Base-by-base conservation (phyloP, 768 basidiomycete genomes). In the Dentipellis sp. region DNA sequence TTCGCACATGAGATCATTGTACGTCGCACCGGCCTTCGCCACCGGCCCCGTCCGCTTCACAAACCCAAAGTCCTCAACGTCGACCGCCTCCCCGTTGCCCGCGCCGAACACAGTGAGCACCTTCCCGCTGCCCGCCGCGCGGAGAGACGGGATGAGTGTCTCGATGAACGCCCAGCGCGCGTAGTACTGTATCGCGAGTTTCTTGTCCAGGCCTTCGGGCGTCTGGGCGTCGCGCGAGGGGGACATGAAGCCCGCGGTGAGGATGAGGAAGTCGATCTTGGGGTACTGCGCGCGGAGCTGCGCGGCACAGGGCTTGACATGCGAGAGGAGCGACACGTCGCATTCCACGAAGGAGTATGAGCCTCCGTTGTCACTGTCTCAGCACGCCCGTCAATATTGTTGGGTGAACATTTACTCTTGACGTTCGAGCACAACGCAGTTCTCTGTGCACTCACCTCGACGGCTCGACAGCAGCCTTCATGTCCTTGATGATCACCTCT, bases 401-500 rank as follows among this genome's bases (percentile, higher is more conserved):
- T n/a, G n/a, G n/a, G 29, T 29, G 29, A 29, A 6, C 29, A 29
- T 6, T 29, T 29, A 29, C 29, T 3, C 29, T 29, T 29, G 3
- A 29, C 29, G 29, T 6, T 29, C 29, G n/a, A n/a, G n/a, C n/a
- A n/a, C 29, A 6, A 29, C 29, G 6, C 6, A 29, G 29, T n/a
- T n/a, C n/a, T n/a, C n/a, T n/a, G 29, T 29, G 29, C 29, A 29
- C 29, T 29, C 29, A 29, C 29, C 29, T 29, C 3, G 29, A 29
- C 3, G 29, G 6, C 6, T 29, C 29, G 3, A 29, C 23, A 19
- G 50, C 50, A 10, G 21, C 50, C 29, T 34, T 17, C 50, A 35
- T 51, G 10, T n/a, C 29, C 51, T 74, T 69, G 55, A 83, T 68
- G 58, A 79, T 74, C 17, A 63, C 54, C 36, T 79, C 72, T 2